Percentiles rank a stretch among this genome's conserved stretches.
phyloP scores from a whole-genome alignment of 2,329 filamentous ascomycete genomes.

The Septoria linicola region DNA sequence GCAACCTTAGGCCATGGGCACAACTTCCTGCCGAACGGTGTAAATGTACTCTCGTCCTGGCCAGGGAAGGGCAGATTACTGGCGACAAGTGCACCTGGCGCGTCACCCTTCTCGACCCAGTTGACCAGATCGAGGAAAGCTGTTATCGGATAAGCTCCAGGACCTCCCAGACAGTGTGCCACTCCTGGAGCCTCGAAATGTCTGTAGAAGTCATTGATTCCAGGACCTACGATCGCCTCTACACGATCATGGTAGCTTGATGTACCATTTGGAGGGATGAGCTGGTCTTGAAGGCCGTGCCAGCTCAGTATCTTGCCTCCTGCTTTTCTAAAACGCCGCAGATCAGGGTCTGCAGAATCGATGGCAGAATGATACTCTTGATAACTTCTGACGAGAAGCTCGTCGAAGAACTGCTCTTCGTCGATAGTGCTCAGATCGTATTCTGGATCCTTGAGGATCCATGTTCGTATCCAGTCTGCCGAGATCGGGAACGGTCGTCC shows the following conservation, averaged over 20 bases:
- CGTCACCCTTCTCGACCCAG: conserved; percentile 34
- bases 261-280: conserved; percentile 40
- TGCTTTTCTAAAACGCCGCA: conserved; percentile 37
- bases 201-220: conserved; percentile 37
- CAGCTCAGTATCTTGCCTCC: conserved; percentile 45
- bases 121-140: conserved; percentile 22
- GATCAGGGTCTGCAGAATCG: conserved; percentile 40
- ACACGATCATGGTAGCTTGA: conserved; percentile 40
- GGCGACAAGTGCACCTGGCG: conserved; percentile 22
- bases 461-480: conserved; percentile 39
- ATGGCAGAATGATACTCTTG: conserved; percentile 38
- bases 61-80: conserved; percentile 12
- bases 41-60: conserved; percentile 6
- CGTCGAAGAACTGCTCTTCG: conserved; percentile 22
- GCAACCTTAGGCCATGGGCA: conserved; percentile 29
- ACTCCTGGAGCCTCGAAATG: conserved; percentile 42
- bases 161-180: conserved; percentile 38
- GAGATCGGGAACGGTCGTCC: conserved; percentile 35
- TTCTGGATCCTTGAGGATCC: conserved; percentile 34
- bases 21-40: conserved; percentile 13
- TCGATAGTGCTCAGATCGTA: conserved; percentile 24
- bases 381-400: conserved; percentile 18
- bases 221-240: conserved; percentile 9
- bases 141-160: conserved; percentile 28
- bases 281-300: conserved; percentile 42